Evolutionary conservation across 257 asterid species (phyloP).

Genomic region (Solanum piurae): DNA sequence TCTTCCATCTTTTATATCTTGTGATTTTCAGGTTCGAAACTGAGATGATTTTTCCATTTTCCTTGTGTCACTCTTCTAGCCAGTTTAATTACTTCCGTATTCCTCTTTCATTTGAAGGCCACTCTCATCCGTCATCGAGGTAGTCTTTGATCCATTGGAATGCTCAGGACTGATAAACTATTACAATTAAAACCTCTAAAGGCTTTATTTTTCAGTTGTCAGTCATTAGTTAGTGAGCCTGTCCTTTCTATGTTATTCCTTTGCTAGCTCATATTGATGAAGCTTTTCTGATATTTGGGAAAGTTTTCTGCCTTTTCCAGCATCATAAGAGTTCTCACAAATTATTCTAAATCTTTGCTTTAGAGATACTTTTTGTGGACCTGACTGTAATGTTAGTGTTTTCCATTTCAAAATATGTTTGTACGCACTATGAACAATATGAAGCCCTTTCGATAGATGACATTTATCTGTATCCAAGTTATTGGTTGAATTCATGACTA

Average conservation of each 20-base stretch:
- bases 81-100: neutral
- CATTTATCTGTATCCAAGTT: neutral
- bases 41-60: neutral
- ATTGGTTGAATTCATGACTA: neutral
- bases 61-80: neutral
- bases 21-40: neutral
- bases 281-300: neutral
- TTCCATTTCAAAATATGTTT: neutral
- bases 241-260: neutral
- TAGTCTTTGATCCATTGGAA: neutral
- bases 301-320: neutral
- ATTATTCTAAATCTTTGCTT: neutral
- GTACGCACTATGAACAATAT: neutral
- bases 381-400: neutral
- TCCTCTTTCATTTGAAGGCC: neutral
- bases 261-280: neutral
- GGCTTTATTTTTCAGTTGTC: neutral
- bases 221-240: neutral
- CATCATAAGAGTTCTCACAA: neutral
- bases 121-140: neutral
- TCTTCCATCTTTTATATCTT: neutral
- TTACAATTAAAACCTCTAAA: neutral
- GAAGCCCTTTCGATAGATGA: neutral
- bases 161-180: neutral
- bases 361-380: neutral